Conservation (phyloP, 495 filamentous ascomycete species). For the Penicillium herquei region DNA sequence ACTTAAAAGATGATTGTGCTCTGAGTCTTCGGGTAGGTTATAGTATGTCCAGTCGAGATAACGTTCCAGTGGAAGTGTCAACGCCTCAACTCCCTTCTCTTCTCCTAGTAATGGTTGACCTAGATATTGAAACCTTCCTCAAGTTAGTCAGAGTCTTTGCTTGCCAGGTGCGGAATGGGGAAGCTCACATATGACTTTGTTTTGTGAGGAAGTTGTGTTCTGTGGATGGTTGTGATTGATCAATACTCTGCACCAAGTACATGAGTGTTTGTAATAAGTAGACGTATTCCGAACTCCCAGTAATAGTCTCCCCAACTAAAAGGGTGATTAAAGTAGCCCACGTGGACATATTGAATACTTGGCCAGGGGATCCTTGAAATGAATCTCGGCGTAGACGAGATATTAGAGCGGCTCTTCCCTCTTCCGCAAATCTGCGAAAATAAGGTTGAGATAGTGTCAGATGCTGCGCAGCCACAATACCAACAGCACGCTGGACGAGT, state of each 20-base stretch:
- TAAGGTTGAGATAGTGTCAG: constrained; percentile 30
- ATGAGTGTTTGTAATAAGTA: constrained; percentile 18
- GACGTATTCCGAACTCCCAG: constrained; percentile 19
- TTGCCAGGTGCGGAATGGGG: background rate
- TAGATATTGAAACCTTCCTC: constrained; percentile 16
- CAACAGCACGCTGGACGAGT: constrained; percentile 75
- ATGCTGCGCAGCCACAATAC: constrained; percentile 71
- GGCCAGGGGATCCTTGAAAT: constrained; percentile 10
- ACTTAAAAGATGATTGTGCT: constrained; percentile 11
- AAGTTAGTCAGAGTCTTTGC: background rate
- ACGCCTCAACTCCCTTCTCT: constrained; percentile 3
- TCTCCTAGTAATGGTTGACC: constrained; percentile 17
- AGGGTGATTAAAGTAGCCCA: constrained; percentile 27
- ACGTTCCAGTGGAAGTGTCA: constrained; percentile 9
- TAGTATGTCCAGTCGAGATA: constrained; percentile 17
- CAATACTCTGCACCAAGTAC: constrained; percentile 10
- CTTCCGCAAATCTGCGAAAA: constrained; percentile 9
- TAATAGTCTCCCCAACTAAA: constrained; percentile 23
- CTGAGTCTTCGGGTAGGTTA: constrained; percentile 11
- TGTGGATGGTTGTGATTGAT: background rate
- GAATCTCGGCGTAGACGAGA: constrained; percentile 17
- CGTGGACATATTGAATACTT: constrained; percentile 14
- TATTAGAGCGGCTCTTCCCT: constrained; percentile 16
- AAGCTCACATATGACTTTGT: constrained; percentile 19
- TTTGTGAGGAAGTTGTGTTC: constrained; percentile 9